Evolutionary conservation across 495 filamentous ascomycete species (phyloP).

Genomic region (Neurospora sp.): DNA sequence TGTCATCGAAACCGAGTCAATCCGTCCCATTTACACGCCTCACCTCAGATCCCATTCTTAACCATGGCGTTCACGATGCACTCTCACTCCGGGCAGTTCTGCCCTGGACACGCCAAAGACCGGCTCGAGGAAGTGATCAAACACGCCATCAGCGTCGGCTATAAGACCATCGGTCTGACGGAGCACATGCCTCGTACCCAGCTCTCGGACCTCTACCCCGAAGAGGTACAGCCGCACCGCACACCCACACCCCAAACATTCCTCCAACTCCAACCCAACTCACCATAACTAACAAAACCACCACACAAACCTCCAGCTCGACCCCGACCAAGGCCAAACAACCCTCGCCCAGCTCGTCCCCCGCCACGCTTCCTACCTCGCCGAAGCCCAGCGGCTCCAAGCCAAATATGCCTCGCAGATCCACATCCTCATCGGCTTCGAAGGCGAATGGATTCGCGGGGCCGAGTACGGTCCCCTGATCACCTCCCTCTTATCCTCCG

Average conservation of each 20-base stretch:
- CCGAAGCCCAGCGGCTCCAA: conserved; percentile 62
- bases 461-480: conserved; percentile 48
- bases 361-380: conserved; percentile 61
- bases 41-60: background rate
- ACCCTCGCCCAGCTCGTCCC: conserved; percentile 31
- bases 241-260: background rate
- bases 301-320: conserved; percentile 18
- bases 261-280: conserved; percentile 5
- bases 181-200: conserved; percentile 86
- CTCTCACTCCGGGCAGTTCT: conserved; percentile 97
- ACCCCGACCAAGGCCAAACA: conserved; percentile 18
- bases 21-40: background rate
- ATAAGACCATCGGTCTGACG: conserved; percentile 79
- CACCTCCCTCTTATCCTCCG: conserved; percentile 37
- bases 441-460: conserved; percentile 80
- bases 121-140: conserved; percentile 74
- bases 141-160: conserved; percentile 65
- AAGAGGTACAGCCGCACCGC: conserved; percentile 51
- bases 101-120: conserved; percentile 75
- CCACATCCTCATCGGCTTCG: conserved; percentile 78
- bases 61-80: conserved; percentile 97
- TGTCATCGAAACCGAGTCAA: background rate
- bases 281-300: conserved; percentile 7
- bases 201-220: conserved; percentile 74
- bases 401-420: conserved; percentile 60